phyloP scores from a whole-genome alignment of 495 filamentous ascomycete species.

The Niebla homalea region DNA sequence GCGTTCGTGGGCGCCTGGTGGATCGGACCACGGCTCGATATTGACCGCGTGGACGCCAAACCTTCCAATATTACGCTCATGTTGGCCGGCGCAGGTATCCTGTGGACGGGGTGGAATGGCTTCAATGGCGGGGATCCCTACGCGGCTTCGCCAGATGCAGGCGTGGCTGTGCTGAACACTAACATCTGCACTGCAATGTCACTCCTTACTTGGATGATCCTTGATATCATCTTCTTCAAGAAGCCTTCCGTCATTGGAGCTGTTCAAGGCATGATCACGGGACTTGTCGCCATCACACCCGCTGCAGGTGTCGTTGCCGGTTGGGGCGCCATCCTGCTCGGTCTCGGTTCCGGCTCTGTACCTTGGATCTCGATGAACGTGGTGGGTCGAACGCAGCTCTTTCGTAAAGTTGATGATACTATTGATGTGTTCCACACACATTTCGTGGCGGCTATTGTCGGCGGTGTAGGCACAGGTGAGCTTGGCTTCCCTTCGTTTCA shows the following conservation, averaged over 20 bases:
- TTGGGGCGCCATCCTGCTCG: conserved; percentile 42
- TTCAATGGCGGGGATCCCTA: conserved; percentile 48
- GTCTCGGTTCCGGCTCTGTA: conserved; percentile 34
- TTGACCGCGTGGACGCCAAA: conserved; percentile 35
- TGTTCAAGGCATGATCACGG: conserved; percentile 41
- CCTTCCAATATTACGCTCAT: conserved; percentile 40
- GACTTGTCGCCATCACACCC: conserved; percentile 43
- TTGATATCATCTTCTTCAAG: conserved; percentile 35
- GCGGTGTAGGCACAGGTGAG: conserved; percentile 38
- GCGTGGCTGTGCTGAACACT: conserved; percentile 45
- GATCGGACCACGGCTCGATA: conserved; percentile 37
- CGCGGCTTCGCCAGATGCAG: conserved; percentile 38
- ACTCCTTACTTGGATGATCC: conserved; percentile 34
- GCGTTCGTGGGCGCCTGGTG: conserved; percentile 41
- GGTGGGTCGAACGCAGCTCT: conserved; percentile 29
- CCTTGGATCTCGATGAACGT: conserved; percentile 44
- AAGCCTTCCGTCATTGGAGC: conserved; percentile 41
- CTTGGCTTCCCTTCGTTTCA: no score
- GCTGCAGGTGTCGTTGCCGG: conserved; percentile 42
- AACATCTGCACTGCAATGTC: conserved; percentile 41
- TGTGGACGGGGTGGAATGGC: conserved; percentile 48
- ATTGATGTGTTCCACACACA: conserved; percentile 43
- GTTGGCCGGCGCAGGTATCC: conserved; percentile 39
- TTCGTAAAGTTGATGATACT: conserved; percentile 37
- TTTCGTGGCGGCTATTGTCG: conserved; percentile 35